A percentile compares a stretch with the other conserved stretches of the same genome.
These are phyloP conservation scores for Aspergillus sp. DNA, from an alignment of 2,329 filamentous ascomycete species.

Conservation along the genomic window DNA sequence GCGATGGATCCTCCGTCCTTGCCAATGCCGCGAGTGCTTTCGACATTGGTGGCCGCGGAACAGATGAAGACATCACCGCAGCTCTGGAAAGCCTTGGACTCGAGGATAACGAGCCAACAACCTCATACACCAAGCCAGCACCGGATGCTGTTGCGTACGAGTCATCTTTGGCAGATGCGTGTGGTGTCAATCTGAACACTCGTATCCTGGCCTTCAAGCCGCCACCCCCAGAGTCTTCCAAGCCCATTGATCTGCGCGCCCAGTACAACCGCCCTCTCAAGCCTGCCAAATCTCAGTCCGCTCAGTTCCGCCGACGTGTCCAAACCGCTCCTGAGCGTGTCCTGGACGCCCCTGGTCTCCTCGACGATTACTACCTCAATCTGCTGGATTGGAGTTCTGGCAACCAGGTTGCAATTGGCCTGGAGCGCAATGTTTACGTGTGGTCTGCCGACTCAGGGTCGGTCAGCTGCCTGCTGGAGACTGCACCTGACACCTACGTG, in stretches of 20 bases:
- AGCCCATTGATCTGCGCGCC: conserved; percentile 93
- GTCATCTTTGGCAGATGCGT: conserved; percentile 85
- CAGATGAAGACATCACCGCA: conserved; percentile 73
- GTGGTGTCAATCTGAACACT: conserved; percentile 88
- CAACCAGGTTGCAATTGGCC: conserved; percentile 96
- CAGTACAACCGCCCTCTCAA: conserved; percentile 98
- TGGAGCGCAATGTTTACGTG: conserved; percentile 96
- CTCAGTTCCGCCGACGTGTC: conserved; percentile 87
- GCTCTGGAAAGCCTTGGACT: conserved; percentile 80
- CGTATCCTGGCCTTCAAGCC: conserved; percentile 98
- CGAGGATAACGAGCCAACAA: conserved; percentile 68
- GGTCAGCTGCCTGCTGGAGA: conserved; percentile 87
- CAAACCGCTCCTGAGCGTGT: conserved; percentile 95
- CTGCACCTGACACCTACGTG: conserved; percentile 86
- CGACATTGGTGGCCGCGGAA: conserved; percentile 61
- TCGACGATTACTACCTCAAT: conserved; percentile 99
- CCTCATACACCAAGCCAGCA: conserved; percentile 73
- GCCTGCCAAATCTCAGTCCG: conserved; percentile 69
- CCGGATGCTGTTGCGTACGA: conserved; percentile 90
- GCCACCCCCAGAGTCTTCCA: conserved; percentile 94
- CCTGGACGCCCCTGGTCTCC: conserved; percentile 89
- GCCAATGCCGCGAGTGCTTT: conserved; percentile 71
- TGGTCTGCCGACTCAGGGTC: conserved; percentile 95
- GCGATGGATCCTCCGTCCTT: conserved; percentile 74
- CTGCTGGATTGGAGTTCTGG: conserved; percentile 96